A percentile compares a stretch with the other conserved stretches of the same genome.
These are phyloP conservation scores for Diplodia intermedia DNA, from an alignment of 2,329 filamentous ascomycete genomes.

Conservation along the genomic window DNA sequence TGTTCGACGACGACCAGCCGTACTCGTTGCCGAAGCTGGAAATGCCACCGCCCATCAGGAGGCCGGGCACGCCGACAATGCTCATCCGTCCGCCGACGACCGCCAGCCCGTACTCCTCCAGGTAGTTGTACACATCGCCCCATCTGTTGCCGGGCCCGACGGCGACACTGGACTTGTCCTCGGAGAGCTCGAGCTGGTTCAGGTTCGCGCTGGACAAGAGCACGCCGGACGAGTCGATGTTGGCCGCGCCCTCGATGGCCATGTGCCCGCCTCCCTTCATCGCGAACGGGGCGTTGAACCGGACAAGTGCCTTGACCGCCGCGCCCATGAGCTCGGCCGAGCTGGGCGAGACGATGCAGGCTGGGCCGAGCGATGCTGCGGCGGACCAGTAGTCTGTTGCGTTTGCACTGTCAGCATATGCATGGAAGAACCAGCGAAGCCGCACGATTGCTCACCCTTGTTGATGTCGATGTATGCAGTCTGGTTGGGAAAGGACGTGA, in stretches of 20 bases:
- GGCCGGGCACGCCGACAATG: conserved; percentile 56
- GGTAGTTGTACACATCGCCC: conserved; percentile 41
- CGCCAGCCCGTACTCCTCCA: conserved; percentile 38
- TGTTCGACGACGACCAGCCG: conserved; percentile 57
- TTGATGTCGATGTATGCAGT: neutral
- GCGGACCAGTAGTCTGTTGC: conserved; percentile 12
- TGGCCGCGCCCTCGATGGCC: conserved; percentile 37
- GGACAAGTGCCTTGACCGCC: conserved; percentile 10
- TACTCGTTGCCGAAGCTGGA: conserved; percentile 46
- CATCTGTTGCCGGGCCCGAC: conserved; percentile 43
- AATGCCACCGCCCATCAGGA: conserved; percentile 53
- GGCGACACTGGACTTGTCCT: conserved; percentile 38
- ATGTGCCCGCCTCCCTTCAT: conserved; percentile 40
- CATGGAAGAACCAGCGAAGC: neutral
- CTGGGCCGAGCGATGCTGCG: conserved; percentile 28
- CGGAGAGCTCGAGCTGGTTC: conserved; percentile 37
- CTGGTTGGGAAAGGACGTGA: conserved; percentile 10
- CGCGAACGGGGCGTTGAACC: conserved; percentile 34
- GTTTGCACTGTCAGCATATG: neutral
- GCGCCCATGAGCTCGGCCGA: conserved; percentile 5
- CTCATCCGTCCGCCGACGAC: conserved; percentile 48
- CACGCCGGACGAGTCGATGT: conserved; percentile 34
- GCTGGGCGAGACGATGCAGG: conserved; percentile 16
- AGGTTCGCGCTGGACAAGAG: conserved; percentile 38
- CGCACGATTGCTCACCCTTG: neutral